A percentile compares a stretch with the other conserved stretches of the same genome.
Conservation (phyloP, 2,329 filamentous ascomycete genomes). For the Exophiala sp. region DNA sequence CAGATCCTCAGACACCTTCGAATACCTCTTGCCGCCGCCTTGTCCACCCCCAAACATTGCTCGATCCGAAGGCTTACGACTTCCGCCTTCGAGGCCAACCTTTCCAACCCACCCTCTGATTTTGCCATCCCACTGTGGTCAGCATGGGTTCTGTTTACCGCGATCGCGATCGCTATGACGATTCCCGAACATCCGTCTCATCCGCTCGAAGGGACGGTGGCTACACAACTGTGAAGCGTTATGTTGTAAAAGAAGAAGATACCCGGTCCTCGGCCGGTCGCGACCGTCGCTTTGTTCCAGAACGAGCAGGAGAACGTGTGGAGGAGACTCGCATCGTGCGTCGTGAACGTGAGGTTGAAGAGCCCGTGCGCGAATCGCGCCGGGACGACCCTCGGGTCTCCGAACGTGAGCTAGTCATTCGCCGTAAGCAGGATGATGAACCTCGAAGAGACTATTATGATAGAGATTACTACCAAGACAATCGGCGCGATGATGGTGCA, state of each 20-base stretch:
- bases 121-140: not conserved
- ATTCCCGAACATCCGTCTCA: conserved; percentile 30
- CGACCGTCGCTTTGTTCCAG: conserved; percentile 40
- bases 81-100: not conserved
- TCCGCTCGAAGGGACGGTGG: conserved; percentile 38
- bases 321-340: conserved; percentile 50
- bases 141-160: conserved; percentile 31
- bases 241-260: conserved; percentile 47
- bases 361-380: conserved; percentile 32
- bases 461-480: conserved; percentile 32
- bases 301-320: conserved; percentile 31
- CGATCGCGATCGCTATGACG: conserved; percentile 42
- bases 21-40: not conserved
- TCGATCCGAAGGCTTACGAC: not conserved
- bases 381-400: conserved; percentile 23
- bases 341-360: conserved; percentile 31
- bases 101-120: not conserved
- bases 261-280: conserved; percentile 34
- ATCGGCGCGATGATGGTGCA: conserved; percentile 33
- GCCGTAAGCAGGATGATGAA: conserved; percentile 22
- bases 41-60: not conserved
- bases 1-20: not conserved
- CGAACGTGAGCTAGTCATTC: conserved; percentile 26
- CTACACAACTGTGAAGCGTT: conserved; percentile 59
- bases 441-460: conserved; percentile 32